Evolutionary conservation across 176 grass and related monocot species (phyloP).

Genomic region (Aegilops bicornis): DNA sequence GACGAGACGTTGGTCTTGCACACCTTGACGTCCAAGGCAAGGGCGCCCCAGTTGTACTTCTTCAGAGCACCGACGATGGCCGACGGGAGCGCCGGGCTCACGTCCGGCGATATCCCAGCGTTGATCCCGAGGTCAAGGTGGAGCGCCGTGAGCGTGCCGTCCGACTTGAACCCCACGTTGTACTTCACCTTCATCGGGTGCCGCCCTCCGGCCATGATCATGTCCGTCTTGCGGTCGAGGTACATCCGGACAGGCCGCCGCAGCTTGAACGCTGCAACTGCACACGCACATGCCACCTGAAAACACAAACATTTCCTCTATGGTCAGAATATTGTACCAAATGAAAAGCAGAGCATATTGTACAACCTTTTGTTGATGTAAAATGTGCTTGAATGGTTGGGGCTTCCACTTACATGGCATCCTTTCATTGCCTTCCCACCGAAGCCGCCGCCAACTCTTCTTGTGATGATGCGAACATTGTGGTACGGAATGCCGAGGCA

Average conservation of each 20-base stretch:
- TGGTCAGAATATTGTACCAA: no score
- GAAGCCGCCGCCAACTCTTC: conserved; percentile 81
- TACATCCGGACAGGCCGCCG: conserved; percentile 76
- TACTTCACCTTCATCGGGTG: conserved; percentile 79
- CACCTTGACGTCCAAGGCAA: conserved; percentile 60
- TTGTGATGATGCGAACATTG: conserved; percentile 80
- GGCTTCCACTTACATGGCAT: conserved; percentile 25
- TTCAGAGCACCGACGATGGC: conserved; percentile 55
- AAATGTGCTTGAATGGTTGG: not conserved
- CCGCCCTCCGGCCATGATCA: conserved; percentile 70
- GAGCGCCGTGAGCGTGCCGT: conserved; percentile 68
- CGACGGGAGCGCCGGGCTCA: conserved; percentile 12
- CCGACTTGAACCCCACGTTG: conserved; percentile 71
- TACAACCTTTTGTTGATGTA: not conserved
- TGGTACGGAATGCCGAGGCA: conserved; percentile 67
- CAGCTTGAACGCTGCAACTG: conserved; percentile 63
- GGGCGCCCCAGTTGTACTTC: conserved; percentile 82
- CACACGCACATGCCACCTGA: conserved; percentile 62
- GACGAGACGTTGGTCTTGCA: conserved; percentile 83
- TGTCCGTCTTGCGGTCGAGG: conserved; percentile 75
- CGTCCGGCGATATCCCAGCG: conserved; percentile 55
- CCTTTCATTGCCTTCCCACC: conserved; percentile 71
- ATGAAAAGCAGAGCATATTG: no score
- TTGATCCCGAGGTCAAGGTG: conserved; percentile 62
- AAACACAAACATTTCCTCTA: not conserved